Conservation (phyloP, 352 stramenopile species). For the Phytophthora sojae region DNA sequence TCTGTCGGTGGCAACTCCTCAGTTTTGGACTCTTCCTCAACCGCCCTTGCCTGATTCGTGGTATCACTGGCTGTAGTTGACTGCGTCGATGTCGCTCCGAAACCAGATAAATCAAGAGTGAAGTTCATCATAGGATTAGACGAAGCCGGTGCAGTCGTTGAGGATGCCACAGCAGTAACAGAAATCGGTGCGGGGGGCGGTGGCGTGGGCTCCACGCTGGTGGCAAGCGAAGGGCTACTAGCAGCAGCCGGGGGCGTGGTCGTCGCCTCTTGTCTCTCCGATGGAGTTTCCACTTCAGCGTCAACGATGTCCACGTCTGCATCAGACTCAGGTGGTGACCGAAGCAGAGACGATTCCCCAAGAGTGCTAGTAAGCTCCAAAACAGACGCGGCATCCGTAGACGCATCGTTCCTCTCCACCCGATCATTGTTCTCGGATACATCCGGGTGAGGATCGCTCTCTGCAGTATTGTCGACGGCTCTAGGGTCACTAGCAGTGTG, state of each 20-base stretch:
- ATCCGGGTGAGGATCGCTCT: conserved; percentile 5
- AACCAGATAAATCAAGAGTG: conserved; percentile 78
- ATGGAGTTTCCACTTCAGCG: conserved; percentile 40
- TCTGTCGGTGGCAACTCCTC: conserved; percentile 33
- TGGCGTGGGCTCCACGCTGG: conserved; percentile 8
- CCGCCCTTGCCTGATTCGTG: background rate
- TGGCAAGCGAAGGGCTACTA: conserved; percentile 15
- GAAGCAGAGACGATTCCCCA: conserved; percentile 81
- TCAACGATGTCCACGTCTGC: conserved; percentile 60
- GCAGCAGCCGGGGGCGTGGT: background rate
- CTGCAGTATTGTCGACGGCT: conserved; percentile 11
- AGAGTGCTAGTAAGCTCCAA: conserved; percentile 86
- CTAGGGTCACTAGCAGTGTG: conserved; percentile 44
- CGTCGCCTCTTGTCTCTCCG: conserved; percentile 28
- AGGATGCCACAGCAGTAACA: conserved; percentile 18
- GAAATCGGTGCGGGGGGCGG: conserved; percentile 49
- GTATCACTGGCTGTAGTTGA: conserved; percentile 13
- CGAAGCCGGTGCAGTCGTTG: conserved; percentile 20
- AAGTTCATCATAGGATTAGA: conserved; percentile 80
- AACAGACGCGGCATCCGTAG: conserved; percentile 78
- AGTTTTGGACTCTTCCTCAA: conserved; percentile 46
- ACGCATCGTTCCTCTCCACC: conserved; percentile 19
- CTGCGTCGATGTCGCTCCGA: conserved; percentile 37
- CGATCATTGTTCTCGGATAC: conserved; percentile 16
- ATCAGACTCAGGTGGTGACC: conserved; percentile 70